Conservation (phyloP, 148 eudicot species). For the Amaranthus cruentus region DNA sequence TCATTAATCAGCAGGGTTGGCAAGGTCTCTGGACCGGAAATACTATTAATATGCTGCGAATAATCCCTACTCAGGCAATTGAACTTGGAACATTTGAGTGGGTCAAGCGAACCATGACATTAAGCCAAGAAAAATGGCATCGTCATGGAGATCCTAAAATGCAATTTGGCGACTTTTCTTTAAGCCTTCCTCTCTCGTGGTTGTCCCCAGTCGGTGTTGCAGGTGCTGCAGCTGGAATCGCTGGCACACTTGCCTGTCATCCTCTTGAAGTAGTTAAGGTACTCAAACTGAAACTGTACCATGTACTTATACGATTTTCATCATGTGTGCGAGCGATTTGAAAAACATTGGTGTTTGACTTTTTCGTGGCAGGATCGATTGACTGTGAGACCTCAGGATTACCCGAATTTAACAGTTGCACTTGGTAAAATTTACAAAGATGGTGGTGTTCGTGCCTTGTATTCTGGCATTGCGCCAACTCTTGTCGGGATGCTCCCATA, state of each 20-base stretch:
- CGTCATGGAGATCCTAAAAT: slow-evolving; percentile 48
- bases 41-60: slow-evolving; percentile 87
- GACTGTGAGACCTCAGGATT: slow-evolving; percentile 79
- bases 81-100: slow-evolving; percentile 92
- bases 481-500: slow-evolving; percentile 94
- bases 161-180: slow-evolving; percentile 57
- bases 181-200: slow-evolving; percentile 72
- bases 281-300: not conserved
- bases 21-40: slow-evolving; percentile 96
- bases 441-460: slow-evolving; percentile 62
- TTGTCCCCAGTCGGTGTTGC: slow-evolving; percentile 88
- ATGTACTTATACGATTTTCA: not conserved
- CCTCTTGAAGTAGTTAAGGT: slow-evolving; percentile 98
- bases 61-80: slow-evolving; percentile 90
- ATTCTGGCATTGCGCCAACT: slow-evolving; percentile 79
- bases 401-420: slow-evolving; percentile 69
- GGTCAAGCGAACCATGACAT: slow-evolving; percentile 79
- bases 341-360: slow-evolving; percentile 6
- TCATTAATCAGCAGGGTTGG: slow-evolving; percentile 76
- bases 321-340: not conserved
- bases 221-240: slow-evolving; percentile 92
- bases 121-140: slow-evolving; percentile 72
- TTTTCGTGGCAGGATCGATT: slow-evolving; percentile 65
- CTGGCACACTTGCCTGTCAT: slow-evolving; percentile 81
- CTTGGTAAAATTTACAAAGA: slow-evolving; percentile 65